Evolutionary conservation across 75 land plant genomes (phyloP), one percentile per base, ranked within the genome.

Genomic region (Isoetes taiwanensis): DNA sequence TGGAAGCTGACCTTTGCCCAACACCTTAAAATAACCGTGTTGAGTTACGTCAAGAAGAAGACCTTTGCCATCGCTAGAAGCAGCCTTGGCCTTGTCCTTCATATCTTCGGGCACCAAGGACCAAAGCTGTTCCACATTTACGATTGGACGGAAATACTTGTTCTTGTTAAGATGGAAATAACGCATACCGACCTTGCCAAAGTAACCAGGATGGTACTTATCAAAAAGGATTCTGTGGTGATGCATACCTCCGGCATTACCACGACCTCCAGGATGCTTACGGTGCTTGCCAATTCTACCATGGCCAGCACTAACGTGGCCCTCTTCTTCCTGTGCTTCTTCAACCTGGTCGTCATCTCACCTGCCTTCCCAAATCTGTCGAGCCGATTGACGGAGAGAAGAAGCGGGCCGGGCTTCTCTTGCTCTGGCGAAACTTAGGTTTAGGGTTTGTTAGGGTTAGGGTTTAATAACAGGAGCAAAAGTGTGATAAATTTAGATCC

Each of bases 141-240:
- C 71, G 19, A 66, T 66, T 11, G 80, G 80, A 25, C 80, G 60
- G 62, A 65, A 53, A 61, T 62, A 78, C 58, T 71, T 65, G 65
- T 78, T 78, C 37, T 57, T 65, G 65, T 53, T 56, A 33, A 52
- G 31, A 34, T 64, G 63, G 43, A 57, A 57, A 46, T 57, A 64
- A 30, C 63, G 20, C 79, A 73, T 77, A 2, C 79, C 77, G 38
- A 77, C 79, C 77, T 73, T 77, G 21, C 77, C 77, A 64, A 77
- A 77, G 79, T 77, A 77, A 1, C 78, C 77, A 1, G 77, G 79
- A 59, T 77, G 79, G 64, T 63, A 77, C 68, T 77, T 77, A 68
- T 77, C 77, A 64, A 77, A 77, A 46, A 76, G 67, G 34, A 76
- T 76, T 24, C 77, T 57, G 59, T 76, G 79, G 76, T 76, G 79